Evolutionary conservation across 2,329 filamentous ascomycete genomes (phyloP), one percentile per base, ranked within the genome.

Genomic region (Sclerotiophoma versabilis): DNA sequence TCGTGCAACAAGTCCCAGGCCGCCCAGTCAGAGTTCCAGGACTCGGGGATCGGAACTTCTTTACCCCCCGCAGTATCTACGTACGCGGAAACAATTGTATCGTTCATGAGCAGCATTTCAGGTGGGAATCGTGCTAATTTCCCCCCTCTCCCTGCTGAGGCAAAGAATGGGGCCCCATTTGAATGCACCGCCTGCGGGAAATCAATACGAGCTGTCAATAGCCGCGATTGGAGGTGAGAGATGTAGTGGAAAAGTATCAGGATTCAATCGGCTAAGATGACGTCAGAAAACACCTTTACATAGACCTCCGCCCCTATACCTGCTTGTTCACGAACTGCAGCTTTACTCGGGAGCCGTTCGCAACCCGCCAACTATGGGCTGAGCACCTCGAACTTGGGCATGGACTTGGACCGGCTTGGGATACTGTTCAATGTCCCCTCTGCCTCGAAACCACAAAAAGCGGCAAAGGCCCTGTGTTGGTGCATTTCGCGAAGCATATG

Each of bases 401-500:
- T 23, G 38, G 34, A 2, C 37, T 64, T 33, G 58, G 59, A 5
- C 59, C 63, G n/a, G 19, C 23, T 2, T 65, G 65, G 64, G 6
- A 54, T 11, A 51, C 33, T 15, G 2, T 55, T 3, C 2, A 58
- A 43, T 69, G 65, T 32, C 56, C 58, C 0, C 36, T 69, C 1
- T 69, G 66, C 36, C 42, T 59, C 1, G 53, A 65, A 27, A 10
- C 11, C 1, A 65, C 60, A 7, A 55, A 45, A 8, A 12, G n/a
- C 11, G 64, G 59, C 9, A 60, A 54, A 30, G 54, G 37, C 9
- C 30, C 46, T 8, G 51, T 65, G 9, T 38, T 65, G 1, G 48
- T 37, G 2, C 66, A 69, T 30, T 62, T 66, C 15, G 51, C 60
- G 0, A 39, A 60, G 38, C 66, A 69, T 27, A 60, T 69, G 62